phyloP scores from a whole-genome alignment of 129 eudicot species.

The Kitagawia praeruptora region DNA sequence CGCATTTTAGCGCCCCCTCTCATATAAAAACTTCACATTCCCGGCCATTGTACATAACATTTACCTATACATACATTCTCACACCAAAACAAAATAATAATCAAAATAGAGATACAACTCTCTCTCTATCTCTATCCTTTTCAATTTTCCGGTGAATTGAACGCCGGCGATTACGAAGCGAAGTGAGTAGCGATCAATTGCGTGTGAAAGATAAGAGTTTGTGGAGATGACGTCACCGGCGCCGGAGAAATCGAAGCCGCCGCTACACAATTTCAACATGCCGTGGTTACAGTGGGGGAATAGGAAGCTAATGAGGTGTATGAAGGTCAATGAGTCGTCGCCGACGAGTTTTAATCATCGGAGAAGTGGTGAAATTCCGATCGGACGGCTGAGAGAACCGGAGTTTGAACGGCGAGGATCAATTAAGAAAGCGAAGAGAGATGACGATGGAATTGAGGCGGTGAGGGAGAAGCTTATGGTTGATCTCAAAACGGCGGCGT shows the following conservation, averaged over 20 bases:
- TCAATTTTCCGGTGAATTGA: not conserved
- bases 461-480: slow-evolving; percentile 66
- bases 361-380: slow-evolving; percentile 15
- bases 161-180: not conserved
- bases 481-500: slow-evolving; percentile 63
- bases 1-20: slow-evolving; percentile 8
- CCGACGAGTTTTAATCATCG: slow-evolving; percentile 16
- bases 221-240: slow-evolving; percentile 30
- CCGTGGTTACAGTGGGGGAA: slow-evolving; percentile 73
- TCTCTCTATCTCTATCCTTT: not conserved
- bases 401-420: slow-evolving; percentile 25
- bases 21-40: not conserved
- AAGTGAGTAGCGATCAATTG: slow-evolving; percentile 3
- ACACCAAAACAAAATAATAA: not conserved
- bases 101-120: not conserved
- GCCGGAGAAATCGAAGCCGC: slow-evolving; percentile 45
- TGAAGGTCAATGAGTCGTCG: slow-evolving; percentile 34
- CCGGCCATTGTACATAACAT: slow-evolving; percentile 4
- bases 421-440: slow-evolving; percentile 25
- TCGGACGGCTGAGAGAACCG: slow-evolving; percentile 24
- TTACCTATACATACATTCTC: slow-evolving; percentile 3
- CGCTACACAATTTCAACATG: slow-evolving; percentile 61
- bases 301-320: slow-evolving; percentile 51
- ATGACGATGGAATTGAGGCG: slow-evolving; percentile 48
- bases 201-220: slow-evolving; percentile 4